Evolutionary conservation across 169 alveolate genomes (phyloP).

Genomic region (Cryptosporidium meleagridis): DNA sequence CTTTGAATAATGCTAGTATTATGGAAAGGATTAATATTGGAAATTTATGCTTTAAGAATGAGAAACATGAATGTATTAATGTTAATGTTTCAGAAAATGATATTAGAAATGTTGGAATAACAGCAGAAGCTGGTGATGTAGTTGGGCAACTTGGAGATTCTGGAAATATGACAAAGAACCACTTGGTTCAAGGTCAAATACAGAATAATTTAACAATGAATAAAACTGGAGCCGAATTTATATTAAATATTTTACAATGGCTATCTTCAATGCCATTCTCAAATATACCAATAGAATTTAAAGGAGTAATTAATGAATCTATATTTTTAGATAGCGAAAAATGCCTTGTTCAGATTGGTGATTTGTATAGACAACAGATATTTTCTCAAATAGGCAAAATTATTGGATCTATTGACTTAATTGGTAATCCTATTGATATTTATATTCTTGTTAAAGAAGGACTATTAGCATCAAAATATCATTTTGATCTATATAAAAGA

Average conservation of each 20-base stretch:
- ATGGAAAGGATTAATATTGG: not conserved
- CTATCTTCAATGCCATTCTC: conserved; percentile 58
- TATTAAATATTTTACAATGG: conserved; percentile 44
- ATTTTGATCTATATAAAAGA: conserved; percentile 39
- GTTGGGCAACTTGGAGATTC: not conserved
- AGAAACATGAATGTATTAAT: not conserved
- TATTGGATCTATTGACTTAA: conserved; percentile 38
- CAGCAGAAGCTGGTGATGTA: not conserved
- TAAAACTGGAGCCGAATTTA: conserved; percentile 38
- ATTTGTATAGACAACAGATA: conserved; percentile 42
- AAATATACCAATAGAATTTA: conserved; percentile 56
- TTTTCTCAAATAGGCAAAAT: conserved; percentile 52
- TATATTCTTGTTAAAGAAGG: conserved; percentile 54
- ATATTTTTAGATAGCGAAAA: conserved; percentile 53
- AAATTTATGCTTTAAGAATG: not conserved
- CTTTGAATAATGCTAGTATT: not conserved
- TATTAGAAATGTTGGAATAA: too few relatives aligned
- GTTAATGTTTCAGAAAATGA: not conserved
- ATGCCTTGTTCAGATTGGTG: conserved; percentile 9
- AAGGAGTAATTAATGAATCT: conserved; percentile 46
- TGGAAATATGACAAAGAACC: not conserved
- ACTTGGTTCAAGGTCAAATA: not conserved
- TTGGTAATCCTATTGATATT: conserved; percentile 65
- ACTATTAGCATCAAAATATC: conserved; percentile 39
- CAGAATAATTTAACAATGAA: conserved; percentile 23